Percentiles rank a stretch among this genome's conserved stretches.
phyloP scores from a whole-genome alignment of 371 early-diverging fungal species.

The Encephalitozoon hellem region DNA sequence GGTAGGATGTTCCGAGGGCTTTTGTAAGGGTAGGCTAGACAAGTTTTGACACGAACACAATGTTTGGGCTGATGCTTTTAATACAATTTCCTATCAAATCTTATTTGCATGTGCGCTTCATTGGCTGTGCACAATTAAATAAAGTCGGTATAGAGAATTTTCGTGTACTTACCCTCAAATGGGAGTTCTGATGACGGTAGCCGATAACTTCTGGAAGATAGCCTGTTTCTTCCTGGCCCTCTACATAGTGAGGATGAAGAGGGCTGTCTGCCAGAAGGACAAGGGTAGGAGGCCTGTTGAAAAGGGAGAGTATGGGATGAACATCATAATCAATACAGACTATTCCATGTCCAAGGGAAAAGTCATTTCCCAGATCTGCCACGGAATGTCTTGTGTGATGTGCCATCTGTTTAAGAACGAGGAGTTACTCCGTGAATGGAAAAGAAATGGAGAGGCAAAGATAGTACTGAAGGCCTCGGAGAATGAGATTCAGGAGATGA shows the following conservation, averaged over 20 bases:
- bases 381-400: constrained; percentile 50
- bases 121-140: not conserved
- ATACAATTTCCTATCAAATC: not conserved
- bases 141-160: not conserved
- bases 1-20: not conserved
- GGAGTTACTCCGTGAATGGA: constrained; percentile 33
- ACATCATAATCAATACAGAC: constrained; percentile 49
- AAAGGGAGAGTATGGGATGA: constrained; percentile 7
- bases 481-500: constrained; percentile 33
- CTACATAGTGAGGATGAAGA: not conserved
- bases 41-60: not conserved
- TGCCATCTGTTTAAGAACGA: not conserved
- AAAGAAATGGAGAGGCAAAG: constrained; percentile 46
- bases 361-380: constrained; percentile 56
- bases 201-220: not conserved
- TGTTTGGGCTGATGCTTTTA: not conserved
- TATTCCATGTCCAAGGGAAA: constrained; percentile 60
- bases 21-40: not conserved
- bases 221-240: not conserved
- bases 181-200: not conserved
- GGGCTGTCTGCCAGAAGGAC: not conserved
- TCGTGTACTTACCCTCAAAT: not conserved
- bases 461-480: constrained; percentile 44
- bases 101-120: not conserved
- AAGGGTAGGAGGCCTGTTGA: not conserved